These are phyloP conservation scores for Trypanosoma avium DNA, from an alignment of 208 protist genomes.

Conservation along the genomic window DNA sequence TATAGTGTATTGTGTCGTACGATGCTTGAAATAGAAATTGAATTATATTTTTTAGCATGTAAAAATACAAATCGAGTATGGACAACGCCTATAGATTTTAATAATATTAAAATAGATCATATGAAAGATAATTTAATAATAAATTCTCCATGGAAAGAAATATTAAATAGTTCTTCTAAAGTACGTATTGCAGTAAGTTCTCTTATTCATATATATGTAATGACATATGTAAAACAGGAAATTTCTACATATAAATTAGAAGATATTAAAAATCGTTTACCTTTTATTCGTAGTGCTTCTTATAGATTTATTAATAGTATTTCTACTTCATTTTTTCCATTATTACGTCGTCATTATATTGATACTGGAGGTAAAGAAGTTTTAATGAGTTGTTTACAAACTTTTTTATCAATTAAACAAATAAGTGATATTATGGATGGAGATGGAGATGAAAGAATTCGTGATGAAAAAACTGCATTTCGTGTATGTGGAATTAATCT, in stretches of 20 bases:
- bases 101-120: not conserved
- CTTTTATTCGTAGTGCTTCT: slow-evolving; percentile 10
- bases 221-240: slow-evolving; percentile 5
- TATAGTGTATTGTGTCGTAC: slow-evolving; percentile 25
- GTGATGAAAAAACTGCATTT: slow-evolving; percentile 3
- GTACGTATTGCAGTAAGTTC: slow-evolving; percentile 15
- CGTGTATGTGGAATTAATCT: slow-evolving; percentile 55
- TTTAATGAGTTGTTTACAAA: slow-evolving; percentile 3
- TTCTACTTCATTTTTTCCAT: slow-evolving; percentile 31
- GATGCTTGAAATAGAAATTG: slow-evolving; percentile 22
- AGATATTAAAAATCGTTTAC: not conserved
- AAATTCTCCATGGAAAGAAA: slow-evolving; percentile 9
- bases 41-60: slow-evolving; percentile 26
- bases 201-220: slow-evolving; percentile 8
- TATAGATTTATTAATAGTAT: slow-evolving; percentile 29
- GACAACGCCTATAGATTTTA: slow-evolving; percentile 9
- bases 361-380: slow-evolving; percentile 17
- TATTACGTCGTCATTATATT: slow-evolving; percentile 58
- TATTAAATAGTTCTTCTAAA: not conserved
- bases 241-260: not conserved
- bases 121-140: not conserved
- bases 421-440: slow-evolving; percentile 14
- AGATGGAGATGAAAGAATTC: slow-evolving; percentile 6
- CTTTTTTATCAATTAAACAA: slow-evolving; percentile 23
- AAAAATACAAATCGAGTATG: not conserved